Evolutionary conservation across 805 yeast genomes (phyloP).

Genomic region (Candida succiphila): DNA sequence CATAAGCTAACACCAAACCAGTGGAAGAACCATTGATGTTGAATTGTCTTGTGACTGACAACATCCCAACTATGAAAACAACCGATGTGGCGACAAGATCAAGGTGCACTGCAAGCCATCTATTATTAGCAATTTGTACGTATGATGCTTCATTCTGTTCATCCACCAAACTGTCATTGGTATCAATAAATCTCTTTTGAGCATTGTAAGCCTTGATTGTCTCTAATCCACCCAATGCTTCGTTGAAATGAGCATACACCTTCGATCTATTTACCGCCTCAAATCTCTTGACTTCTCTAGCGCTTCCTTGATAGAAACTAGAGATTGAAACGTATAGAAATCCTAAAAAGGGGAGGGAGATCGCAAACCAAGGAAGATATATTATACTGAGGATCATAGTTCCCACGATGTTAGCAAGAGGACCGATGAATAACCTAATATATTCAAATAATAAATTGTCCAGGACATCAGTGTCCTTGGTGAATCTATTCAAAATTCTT

Average conservation of each 20-base stretch:
- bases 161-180: constrained; percentile 39
- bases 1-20: constrained; percentile 53
- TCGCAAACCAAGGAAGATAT: constrained; percentile 60
- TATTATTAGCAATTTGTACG: constrained; percentile 43
- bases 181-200: constrained; percentile 31
- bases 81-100: constrained; percentile 35
- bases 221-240: constrained; percentile 52
- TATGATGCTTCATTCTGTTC: constrained; percentile 59
- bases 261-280: constrained; percentile 65
- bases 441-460: constrained; percentile 66
- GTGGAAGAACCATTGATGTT: constrained; percentile 47
- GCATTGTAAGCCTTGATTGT: constrained; percentile 53
- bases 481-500: constrained; percentile 64
- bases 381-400: constrained; percentile 47
- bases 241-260: constrained; percentile 65
- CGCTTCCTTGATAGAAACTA: constrained; percentile 56
- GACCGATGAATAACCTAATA: constrained; percentile 43
- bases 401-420: constrained; percentile 41
- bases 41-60: constrained; percentile 53
- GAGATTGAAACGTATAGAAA: constrained; percentile 36
- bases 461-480: constrained; percentile 67
- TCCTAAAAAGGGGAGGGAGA: constrained; percentile 48
- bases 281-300: constrained; percentile 66
- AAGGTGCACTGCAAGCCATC: constrained; percentile 54
- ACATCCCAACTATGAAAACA: constrained; percentile 38